phyloP scores from a whole-genome alignment of 768 basidiomycete species.

The Agrocybe pediades region DNA sequence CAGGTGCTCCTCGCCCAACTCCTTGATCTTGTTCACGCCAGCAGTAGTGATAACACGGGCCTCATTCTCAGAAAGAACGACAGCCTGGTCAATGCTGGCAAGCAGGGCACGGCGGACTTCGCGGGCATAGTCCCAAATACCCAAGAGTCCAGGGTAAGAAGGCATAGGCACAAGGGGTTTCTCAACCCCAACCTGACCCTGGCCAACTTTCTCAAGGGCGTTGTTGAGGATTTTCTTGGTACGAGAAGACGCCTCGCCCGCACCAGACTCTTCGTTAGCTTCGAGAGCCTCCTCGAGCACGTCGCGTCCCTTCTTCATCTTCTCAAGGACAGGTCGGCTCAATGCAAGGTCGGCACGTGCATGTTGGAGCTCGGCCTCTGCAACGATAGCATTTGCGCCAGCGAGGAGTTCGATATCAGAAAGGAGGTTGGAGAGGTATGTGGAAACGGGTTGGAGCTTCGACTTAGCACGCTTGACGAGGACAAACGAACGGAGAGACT shows the following conservation, averaged over 20 bases:
- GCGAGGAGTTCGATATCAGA: constrained; percentile 88
- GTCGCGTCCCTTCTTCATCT: constrained; percentile 77
- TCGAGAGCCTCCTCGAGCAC: constrained; percentile 80
- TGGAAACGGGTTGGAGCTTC: constrained; percentile 91
- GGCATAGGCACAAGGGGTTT: constrained; percentile 56
- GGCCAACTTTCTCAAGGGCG: constrained; percentile 77
- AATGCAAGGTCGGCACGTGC: constrained; percentile 71
- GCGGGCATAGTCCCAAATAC: constrained; percentile 83
- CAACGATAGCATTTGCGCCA: constrained; percentile 84
- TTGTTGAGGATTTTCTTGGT: constrained; percentile 65
- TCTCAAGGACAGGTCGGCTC: constrained; percentile 82
- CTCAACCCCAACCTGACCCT: constrained; percentile 71
- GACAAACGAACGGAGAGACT: constrained; percentile 90
- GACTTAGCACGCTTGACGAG: constrained; percentile 95
- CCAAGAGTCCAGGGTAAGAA: constrained; percentile 78
- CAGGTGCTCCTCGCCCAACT: constrained; percentile 76
- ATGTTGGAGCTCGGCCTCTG: constrained; percentile 70
- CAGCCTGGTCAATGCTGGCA: constrained; percentile 78
- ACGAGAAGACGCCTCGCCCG: constrained; percentile 48
- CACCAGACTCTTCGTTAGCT: constrained; percentile 73
- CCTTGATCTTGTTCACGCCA: constrained; percentile 66
- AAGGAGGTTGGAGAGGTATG: constrained; percentile 89
- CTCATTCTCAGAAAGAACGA: constrained; percentile 81
- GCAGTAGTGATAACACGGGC: constrained; percentile 66
- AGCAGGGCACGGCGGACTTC: constrained; percentile 81